These are phyloP conservation scores for Cladosporium sphaerospermum DNA, from an alignment of 2,329 filamentous ascomycete genomes.

Conservation along the genomic window DNA sequence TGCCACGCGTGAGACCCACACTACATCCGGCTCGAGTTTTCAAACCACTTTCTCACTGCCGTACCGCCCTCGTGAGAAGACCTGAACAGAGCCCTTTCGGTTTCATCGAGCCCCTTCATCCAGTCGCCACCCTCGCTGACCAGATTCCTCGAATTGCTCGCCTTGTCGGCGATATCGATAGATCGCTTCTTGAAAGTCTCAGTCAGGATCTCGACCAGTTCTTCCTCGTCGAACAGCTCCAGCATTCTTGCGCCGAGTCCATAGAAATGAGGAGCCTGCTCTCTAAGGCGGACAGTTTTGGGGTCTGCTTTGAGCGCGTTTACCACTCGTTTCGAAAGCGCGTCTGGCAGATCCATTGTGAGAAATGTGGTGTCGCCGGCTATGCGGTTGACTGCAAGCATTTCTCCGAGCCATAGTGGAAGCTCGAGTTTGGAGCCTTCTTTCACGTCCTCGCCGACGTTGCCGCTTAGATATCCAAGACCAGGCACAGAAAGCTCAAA, in stretches of 20 bases:
- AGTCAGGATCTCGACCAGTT: conserved; percentile 56
- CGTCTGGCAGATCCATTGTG: conserved; percentile 72
- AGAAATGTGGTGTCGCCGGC: conserved; percentile 53
- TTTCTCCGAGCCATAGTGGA: conserved; percentile 90
- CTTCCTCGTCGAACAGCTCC: conserved; percentile 86
- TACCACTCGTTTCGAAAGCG: conserved; percentile 71
- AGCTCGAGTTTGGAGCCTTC: conserved; percentile 72
- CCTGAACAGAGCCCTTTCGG: conserved; percentile 60
- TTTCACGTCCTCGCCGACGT: conserved; percentile 66
- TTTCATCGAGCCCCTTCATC: conserved; percentile 80
- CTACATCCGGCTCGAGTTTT: conserved; percentile 18
- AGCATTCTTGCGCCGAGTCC: conserved; percentile 76
- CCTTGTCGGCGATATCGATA: conserved; percentile 78
- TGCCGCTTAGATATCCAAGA: conserved; percentile 84
- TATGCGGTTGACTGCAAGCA: conserved; percentile 64
- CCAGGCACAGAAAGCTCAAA: conserved; percentile 86
- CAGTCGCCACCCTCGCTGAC: conserved; percentile 64
- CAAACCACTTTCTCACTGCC: conserved; percentile 40
- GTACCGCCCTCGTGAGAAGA: conserved; percentile 44
- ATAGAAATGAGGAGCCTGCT: conserved; percentile 83
- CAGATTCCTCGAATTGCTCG: conserved; percentile 48
- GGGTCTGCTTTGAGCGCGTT: conserved; percentile 90
- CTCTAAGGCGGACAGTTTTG: conserved; percentile 73
- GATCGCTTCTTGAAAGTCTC: conserved; percentile 75
- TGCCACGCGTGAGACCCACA: no score